Conservation (phyloP, 768 basidiomycete genomes). For the Sporobolomyces pararoseus region DNA sequence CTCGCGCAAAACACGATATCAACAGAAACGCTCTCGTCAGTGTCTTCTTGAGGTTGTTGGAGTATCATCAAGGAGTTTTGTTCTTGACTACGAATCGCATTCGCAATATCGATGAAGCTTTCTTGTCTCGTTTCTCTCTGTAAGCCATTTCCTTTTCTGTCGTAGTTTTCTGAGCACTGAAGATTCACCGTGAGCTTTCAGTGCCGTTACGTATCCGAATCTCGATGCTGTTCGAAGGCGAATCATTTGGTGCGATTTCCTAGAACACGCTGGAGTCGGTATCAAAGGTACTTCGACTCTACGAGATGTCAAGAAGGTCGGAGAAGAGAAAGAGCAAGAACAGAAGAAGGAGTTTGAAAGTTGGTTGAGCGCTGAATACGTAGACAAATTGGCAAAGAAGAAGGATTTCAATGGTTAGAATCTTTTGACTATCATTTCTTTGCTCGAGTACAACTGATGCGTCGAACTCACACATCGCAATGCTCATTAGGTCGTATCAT, state of each 20-base stretch:
- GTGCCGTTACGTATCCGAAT: conserved; percentile 62
- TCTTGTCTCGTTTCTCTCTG: conserved; percentile 56
- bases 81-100: conserved; percentile 52
- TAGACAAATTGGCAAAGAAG: conserved; percentile 55
- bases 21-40: conserved; percentile 50
- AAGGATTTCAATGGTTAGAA: conserved; percentile 58
- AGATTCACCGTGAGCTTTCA: conserved; percentile 38
- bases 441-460: too few species aligned
- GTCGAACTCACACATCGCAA: too few species aligned
- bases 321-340: background rate
- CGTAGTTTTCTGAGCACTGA: background rate
- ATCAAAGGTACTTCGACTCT: conserved; percentile 6
- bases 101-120: conserved; percentile 64
- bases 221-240: conserved; percentile 57
- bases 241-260: conserved; percentile 65
- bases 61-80: conserved; percentile 51
- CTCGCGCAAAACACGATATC: conserved; percentile 60
- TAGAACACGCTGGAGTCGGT: conserved; percentile 51
- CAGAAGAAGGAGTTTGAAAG: conserved; percentile 38
- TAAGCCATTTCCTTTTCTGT: background rate
- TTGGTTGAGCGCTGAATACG: conserved; percentile 52
- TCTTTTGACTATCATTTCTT: too few species aligned
- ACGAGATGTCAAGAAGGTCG: background rate
- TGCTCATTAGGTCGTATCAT: conserved; percentile 48
- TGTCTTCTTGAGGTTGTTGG: too few species aligned